A percentile compares a stretch with the other conserved stretches of the same genome.
Conservation (phyloP, 2,329 filamentous ascomycete species). For the Stachybotrys elegans region DNA sequence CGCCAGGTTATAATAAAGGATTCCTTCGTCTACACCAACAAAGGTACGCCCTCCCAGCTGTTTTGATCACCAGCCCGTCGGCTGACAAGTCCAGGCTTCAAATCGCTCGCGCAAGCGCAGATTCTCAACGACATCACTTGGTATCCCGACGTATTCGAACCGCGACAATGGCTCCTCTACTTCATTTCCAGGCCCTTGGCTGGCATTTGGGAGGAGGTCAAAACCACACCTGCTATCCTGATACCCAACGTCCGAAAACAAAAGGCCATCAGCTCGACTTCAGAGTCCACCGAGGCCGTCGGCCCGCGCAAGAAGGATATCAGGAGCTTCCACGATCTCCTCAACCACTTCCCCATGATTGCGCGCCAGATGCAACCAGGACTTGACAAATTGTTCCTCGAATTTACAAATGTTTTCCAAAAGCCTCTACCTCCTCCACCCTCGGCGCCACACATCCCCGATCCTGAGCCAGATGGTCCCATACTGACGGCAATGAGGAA, state of each 20-base stretch:
- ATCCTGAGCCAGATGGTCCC: conserved; percentile 53
- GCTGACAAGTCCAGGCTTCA: conserved; percentile 64
- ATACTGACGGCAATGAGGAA: conserved; percentile 50
- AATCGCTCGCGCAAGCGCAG: conserved; percentile 82
- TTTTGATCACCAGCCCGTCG: conserved; percentile 4
- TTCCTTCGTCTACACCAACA: conserved; percentile 88
- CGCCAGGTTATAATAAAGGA: conserved; percentile 94
- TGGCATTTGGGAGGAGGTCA: conserved; percentile 73
- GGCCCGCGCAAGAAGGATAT: conserved; percentile 76
- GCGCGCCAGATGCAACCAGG: conserved; percentile 93
- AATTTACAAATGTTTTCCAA: conserved; percentile 82
- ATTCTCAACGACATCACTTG: conserved; percentile 79
- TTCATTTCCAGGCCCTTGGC: conserved; percentile 88
- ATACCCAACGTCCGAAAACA: conserved; percentile 37
- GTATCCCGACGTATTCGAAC: conserved; percentile 84
- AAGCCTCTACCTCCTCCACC: conserved; percentile 76
- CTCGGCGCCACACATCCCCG: conserved; percentile 53
- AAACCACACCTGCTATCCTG: conserved; percentile 62
- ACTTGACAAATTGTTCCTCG: conserved; percentile 80
- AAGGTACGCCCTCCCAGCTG: conserved; percentile 53
- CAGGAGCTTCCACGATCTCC: conserved; percentile 80
- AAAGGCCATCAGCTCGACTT: conserved; percentile 25
- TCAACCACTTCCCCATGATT: conserved; percentile 92
- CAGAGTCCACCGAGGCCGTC: conserved; percentile 35
- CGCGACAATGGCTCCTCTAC: conserved; percentile 93